These are phyloP conservation scores for Cornus kousa DNA, from an alignment of 148 eudicot genomes.

Conservation along the genomic window DNA sequence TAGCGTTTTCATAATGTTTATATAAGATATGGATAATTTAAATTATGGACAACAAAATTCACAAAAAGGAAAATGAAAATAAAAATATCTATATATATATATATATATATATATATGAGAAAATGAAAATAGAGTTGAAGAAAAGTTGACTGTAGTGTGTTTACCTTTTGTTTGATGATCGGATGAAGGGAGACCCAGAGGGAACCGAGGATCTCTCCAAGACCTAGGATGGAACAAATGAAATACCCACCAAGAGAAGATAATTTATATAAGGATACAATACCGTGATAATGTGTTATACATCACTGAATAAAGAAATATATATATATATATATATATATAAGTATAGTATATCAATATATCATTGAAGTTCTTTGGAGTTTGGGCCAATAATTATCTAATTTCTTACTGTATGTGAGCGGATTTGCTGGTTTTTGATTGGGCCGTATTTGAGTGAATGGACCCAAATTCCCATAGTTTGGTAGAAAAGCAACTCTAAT, in stretches of 20 bases:
- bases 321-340: too few species aligned
- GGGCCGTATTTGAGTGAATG: neutral
- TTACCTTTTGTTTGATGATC: constrained; percentile 18
- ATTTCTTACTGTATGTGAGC: too few species aligned
- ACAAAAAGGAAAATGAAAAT: neutral
- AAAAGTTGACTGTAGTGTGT: neutral
- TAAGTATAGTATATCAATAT: too few species aligned
- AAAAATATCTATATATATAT: neutral
- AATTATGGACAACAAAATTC: constrained; percentile 42
- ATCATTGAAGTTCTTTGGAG: too few species aligned
- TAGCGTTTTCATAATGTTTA: constrained; percentile 2
- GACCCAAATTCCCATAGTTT: neutral
- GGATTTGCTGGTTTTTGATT: too few species aligned
- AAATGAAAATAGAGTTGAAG: neutral
- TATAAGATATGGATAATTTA: constrained; percentile 36
- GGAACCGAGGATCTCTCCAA: constrained; percentile 3
- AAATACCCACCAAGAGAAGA: neutral
- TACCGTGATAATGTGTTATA: too few species aligned
- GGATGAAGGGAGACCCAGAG: neutral
- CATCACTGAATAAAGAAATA: too few species aligned
- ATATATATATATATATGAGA: neutral
- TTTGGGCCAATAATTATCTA: too few species aligned
- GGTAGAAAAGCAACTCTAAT: neutral
- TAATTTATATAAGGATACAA: neutral
- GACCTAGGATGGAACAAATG: constrained; percentile 12